Base-by-base conservation (phyloP, 2,329 filamentous ascomycete genomes). In the Hymenoscyphus albidus region DNA sequence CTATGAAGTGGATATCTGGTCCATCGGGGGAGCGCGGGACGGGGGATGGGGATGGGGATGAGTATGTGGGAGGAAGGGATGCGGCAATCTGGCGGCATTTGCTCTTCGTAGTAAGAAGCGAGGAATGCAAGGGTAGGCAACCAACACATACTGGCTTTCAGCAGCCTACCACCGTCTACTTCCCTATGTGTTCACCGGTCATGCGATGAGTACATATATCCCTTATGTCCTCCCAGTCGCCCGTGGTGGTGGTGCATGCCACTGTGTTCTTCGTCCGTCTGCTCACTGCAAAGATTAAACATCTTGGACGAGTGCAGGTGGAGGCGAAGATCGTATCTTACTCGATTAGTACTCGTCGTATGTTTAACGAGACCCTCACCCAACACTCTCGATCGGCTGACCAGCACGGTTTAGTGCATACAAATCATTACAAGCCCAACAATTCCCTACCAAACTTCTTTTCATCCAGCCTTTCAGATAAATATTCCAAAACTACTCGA, bases 111-210 rank as follows among this genome's bases (percentile, higher is more conserved):
- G 44, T 51, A 51, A 51, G 44, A 51, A 51, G 44, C 44, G 44
- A 51, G 44, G 44, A 51, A 51, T 51, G 44, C 44, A 22, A 22
- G 44, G 44, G 44, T 51, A 51, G 44, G 44, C 44, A 51, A 51
- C 44, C 44, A 22, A n/a, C n/a, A 51, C 44, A 51, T 4, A 35
- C 35, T 51, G 14, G 44, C 44, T n/a, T 51, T 5, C 18, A 27
- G 22, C 35, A 35, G 35, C 35, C 35, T 35, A 35, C 35, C 35
- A 35, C 35, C 35, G 35, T 35, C 44, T 51, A 51, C 44, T 51
- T 51, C 44, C 44, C 9, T 51, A 51, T 27, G 10, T 51, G 18
- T 51, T 22, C 9, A 51, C n/a, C 44, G 44, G 7, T 51, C 44
- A 22, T 51, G n/a, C n/a, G 7, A 22, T 51, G n/a, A 51, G 18